Base-by-base conservation (phyloP, 305 asterid species). In the Fraxinus greggii region DNA sequence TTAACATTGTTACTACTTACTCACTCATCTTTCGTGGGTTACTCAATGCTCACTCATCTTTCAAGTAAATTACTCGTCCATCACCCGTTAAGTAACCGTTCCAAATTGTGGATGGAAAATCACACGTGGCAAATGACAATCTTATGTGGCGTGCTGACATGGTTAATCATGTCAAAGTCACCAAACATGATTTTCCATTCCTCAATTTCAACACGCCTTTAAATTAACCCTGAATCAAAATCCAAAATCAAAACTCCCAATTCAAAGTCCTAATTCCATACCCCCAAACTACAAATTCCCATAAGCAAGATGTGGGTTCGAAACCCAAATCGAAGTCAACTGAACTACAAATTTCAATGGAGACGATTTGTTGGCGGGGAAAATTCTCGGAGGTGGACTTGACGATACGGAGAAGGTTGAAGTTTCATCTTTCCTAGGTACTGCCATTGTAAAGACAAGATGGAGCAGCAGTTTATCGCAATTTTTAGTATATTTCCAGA, bases 401-500 rank as follows among this genome's bases (percentile, higher is more conserved):
- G 54, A 45, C 12, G 54, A 45, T 45, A 13, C 5, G 3, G 54
- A 45, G 54, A 45, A 12, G 54, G 54, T 45, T 45, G 54, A 45
- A 45, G 54, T 45, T 45, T 56, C 42, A 73, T 72, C 31, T 59
- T 67, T 61, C 1, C 67, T 33, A 6, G 77, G 32, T 42, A 9
- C 7, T 61, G 26, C 70, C 56, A 45, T 48, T 51, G 38, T 51
- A 19, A 82, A 48, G 74, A 48, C 54, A 40, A 65, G 75, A 70
- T 61, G 67, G 72, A 76, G 83, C 36, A 7, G 7, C 33, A 3
- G 33, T 23, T 17, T 33, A 23, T 23, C 10, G 2, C 38, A 67
- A 28, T 59, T 74, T 82, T 78, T 80, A 90, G 88, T 84, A 88
- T 31, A 85, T 73, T 74, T 90, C 91, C 88, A 90, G 86, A 92